Conservation (phyloP, 1,284 basidiomycete genomes). For the Sphagnurus paluster region DNA sequence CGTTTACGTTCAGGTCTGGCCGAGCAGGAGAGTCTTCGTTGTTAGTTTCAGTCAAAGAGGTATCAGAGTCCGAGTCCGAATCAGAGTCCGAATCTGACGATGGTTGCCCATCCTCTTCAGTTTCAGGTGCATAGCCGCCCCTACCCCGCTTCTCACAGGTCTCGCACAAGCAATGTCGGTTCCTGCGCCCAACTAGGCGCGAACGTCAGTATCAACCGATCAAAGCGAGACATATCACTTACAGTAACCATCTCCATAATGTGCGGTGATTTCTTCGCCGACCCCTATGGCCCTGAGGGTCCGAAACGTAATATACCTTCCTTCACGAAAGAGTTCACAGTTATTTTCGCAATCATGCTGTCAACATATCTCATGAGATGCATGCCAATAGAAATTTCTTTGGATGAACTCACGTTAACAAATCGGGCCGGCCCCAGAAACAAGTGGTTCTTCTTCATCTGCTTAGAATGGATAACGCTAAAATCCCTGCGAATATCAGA, state of each 20-base stretch:
- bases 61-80: constrained; percentile 46
- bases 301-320: constrained; percentile 87
- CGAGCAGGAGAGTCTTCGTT: constrained; percentile 36
- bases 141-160: constrained; percentile 79
- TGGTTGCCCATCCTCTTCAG: constrained; percentile 45
- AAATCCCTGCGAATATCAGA: constrained; percentile 84
- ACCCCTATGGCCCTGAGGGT: constrained; percentile 77
- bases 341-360: constrained; percentile 93
- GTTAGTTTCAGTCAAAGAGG: constrained; percentile 42
- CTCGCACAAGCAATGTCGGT: constrained; percentile 86
- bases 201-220: constrained; percentile 14
- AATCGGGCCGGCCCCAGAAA: constrained; percentile 92
- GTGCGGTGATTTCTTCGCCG: constrained; percentile 86
- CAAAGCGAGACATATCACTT: constrained; percentile 27
- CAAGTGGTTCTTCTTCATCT: constrained; percentile 90
- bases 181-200: constrained; percentile 77
- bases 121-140: constrained; percentile 72
- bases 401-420: constrained; percentile 74
- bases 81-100: constrained; percentile 41
- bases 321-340: constrained; percentile 84
- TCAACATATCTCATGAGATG: constrained; percentile 25
- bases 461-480: constrained; percentile 87
- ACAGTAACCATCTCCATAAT: constrained; percentile 86
- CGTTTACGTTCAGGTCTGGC: constrained; percentile 55
- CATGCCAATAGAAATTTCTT: constrained; percentile 19